These are phyloP conservation scores for Leishmania guyanensis DNA, from an alignment of 208 protist species.

Conservation along the genomic window DNA sequence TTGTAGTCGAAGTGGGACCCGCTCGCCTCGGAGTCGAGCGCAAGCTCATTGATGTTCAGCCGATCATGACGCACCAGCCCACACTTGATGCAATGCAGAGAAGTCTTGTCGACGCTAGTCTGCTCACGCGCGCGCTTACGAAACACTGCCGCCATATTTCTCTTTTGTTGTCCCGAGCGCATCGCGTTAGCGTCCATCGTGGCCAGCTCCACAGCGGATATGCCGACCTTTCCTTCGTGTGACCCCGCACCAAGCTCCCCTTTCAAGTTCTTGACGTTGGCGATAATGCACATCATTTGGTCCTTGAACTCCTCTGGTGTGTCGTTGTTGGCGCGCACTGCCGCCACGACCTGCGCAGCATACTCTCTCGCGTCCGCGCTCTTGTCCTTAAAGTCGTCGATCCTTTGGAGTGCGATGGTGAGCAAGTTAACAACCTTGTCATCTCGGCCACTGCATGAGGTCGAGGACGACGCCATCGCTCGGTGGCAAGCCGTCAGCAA, in stretches of 20 bases:
- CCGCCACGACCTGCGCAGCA: slow-evolving; percentile 47
- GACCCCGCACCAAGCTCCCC: slow-evolving; percentile 39
- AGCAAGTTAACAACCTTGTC: slow-evolving; percentile 46
- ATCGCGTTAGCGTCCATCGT: slow-evolving; percentile 79
- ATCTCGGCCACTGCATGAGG: slow-evolving; percentile 12
- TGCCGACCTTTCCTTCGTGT: neutral
- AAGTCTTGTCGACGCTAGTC: slow-evolving; percentile 73
- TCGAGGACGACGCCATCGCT: slow-evolving; percentile 7
- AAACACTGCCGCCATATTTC: slow-evolving; percentile 40
- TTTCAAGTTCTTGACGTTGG: slow-evolving; percentile 79
- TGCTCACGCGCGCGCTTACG: slow-evolving; percentile 85
- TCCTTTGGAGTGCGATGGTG: slow-evolving; percentile 33
- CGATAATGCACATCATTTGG: slow-evolving; percentile 67
- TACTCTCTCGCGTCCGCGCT: slow-evolving; percentile 35
- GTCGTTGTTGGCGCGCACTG: slow-evolving; percentile 32
- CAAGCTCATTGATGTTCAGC: slow-evolving; percentile 88
- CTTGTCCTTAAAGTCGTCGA: slow-evolving; percentile 68
- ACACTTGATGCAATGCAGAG: slow-evolving; percentile 84
- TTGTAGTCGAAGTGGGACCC: slow-evolving; percentile 92
- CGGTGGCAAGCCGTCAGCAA: neutral
- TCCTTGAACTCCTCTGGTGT: slow-evolving; percentile 75
- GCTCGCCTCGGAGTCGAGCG: slow-evolving; percentile 87
- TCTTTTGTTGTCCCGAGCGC: slow-evolving; percentile 61
- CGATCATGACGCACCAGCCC: slow-evolving; percentile 80
- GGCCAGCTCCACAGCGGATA: slow-evolving; percentile 52